phyloP scores from a whole-genome alignment of 208 protist genomes.

The Trypanosomatidae sp. region DNA sequence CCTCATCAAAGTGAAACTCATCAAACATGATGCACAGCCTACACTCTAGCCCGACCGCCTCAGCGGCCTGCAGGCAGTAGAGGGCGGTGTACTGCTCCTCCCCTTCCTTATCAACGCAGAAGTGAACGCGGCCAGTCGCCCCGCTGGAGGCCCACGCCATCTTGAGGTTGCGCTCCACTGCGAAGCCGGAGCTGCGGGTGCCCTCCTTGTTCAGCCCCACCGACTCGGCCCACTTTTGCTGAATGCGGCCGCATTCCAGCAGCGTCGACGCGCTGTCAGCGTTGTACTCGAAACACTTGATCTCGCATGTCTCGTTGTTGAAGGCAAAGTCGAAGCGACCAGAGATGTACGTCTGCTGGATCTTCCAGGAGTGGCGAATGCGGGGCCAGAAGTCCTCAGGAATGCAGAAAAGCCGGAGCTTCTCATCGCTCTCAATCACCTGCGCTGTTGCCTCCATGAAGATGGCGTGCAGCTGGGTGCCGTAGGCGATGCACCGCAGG shows the following conservation, averaged over 20 bases:
- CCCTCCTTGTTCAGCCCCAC: slow-evolving; percentile 61
- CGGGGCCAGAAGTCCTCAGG: slow-evolving; percentile 86
- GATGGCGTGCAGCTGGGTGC: slow-evolving; percentile 70
- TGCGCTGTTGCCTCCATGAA: slow-evolving; percentile 87
- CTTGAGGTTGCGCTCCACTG: slow-evolving; percentile 55
- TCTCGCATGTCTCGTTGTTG: slow-evolving; percentile 60
- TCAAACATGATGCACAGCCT: slow-evolving; percentile 90
- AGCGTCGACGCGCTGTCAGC: slow-evolving; percentile 90
- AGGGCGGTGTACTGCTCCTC: slow-evolving; percentile 90
- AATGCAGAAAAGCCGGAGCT: slow-evolving; percentile 69
- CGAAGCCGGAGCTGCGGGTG: slow-evolving; percentile 61
- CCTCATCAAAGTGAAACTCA: slow-evolving; percentile 84
- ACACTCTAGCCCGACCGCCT: slow-evolving; percentile 68
- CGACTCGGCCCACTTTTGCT: slow-evolving; percentile 84
- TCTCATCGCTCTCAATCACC: slow-evolving; percentile 77
- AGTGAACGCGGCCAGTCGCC: slow-evolving; percentile 81
- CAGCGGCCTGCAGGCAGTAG: slow-evolving; percentile 72
- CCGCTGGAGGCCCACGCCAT: slow-evolving; percentile 64
- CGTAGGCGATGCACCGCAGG: slow-evolving; percentile 59
- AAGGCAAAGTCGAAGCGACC: slow-evolving; percentile 91
- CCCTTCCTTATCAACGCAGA: slow-evolving; percentile 83
- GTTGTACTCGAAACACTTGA: slow-evolving; percentile 94
- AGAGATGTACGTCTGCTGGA: slow-evolving; percentile 73
- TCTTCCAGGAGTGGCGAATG: slow-evolving; percentile 76
- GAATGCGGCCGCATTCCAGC: slow-evolving; percentile 86